Percentiles rank a stretch among this genome's conserved stretches.
Conservation (phyloP, 306 rosid genomes). For the Malus orientalis region DNA sequence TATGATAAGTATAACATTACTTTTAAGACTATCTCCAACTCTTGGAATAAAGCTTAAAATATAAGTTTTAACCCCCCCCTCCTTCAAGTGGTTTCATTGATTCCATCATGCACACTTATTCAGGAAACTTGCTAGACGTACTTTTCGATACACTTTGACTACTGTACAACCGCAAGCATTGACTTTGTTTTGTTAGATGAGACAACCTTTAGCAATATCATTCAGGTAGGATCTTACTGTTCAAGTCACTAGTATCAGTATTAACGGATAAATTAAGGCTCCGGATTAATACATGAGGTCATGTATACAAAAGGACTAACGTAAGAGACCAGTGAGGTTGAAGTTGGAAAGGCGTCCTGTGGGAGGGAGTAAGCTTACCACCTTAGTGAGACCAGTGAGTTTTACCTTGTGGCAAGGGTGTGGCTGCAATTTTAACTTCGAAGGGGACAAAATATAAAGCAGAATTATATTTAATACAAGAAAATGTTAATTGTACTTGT, state of each 20-base stretch:
- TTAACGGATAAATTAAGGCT: conserved; percentile 18
- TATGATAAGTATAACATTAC: too few relatives aligned
- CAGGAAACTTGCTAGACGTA: conserved; percentile 74
- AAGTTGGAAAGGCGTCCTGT: too few relatives aligned
- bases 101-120: conserved; percentile 56
- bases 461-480: too few relatives aligned
- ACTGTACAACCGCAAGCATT: conserved; percentile 71
- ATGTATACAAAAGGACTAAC: neutral
- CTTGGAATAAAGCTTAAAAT: too few relatives aligned
- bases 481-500: too few relatives aligned
- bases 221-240: conserved; percentile 51
- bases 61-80: too few relatives aligned
- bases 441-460: too few relatives aligned
- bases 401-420: too few relatives aligned
- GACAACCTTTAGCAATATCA: conserved; percentile 52
- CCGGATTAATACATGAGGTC: conserved; percentile 4
- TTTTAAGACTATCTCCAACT: too few relatives aligned
- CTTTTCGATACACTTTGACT: conserved; percentile 85
- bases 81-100: conserved; percentile 68
- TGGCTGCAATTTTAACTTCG: too few relatives aligned
- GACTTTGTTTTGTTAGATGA: conserved; percentile 74
- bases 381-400: too few relatives aligned
- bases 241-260: conserved; percentile 9
- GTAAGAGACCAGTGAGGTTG: neutral
- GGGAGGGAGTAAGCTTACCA: too few relatives aligned